Evolutionary conservation across 768 basidiomycete species (phyloP).

Genomic region (Kwoniella dendrophila): DNA sequence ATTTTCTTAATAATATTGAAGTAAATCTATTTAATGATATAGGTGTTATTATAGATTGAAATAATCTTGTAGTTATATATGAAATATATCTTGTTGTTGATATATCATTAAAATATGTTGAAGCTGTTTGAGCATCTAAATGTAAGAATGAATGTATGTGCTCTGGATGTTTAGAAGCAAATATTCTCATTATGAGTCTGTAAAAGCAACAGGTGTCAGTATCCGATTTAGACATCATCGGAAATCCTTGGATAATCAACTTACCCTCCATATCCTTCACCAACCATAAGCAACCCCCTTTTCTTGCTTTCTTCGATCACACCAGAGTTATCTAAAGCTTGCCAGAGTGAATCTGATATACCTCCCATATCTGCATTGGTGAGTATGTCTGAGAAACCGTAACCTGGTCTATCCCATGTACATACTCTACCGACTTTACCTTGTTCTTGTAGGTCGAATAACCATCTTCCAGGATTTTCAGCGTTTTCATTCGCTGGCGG

Average conservation of each 20-base stretch:
- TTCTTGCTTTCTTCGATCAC: conserved; percentile 9
- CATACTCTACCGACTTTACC: conserved; percentile 51
- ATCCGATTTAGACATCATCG: background rate
- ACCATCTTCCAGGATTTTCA: conserved; percentile 51
- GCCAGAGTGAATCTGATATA: conserved; percentile 48
- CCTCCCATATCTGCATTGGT: conserved; percentile 44
- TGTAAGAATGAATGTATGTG: conserved; percentile 50
- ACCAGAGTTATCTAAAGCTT: conserved; percentile 39
- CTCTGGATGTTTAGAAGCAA: conserved; percentile 48
- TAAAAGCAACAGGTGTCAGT: background rate
- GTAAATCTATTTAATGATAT: conserved; percentile 50
- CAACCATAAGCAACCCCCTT: conserved; percentile 42
- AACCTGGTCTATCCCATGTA: conserved; percentile 56
- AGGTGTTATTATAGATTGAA: conserved; percentile 49
- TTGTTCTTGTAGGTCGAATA: conserved; percentile 48
- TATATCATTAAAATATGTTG: conserved; percentile 51
- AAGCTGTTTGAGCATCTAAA: conserved; percentile 53
- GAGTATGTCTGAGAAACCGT: conserved; percentile 53
- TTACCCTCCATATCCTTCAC: conserved; percentile 56
- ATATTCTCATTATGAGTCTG: conserved; percentile 49
- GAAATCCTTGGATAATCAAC: conserved; percentile 9
- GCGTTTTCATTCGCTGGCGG: conserved; percentile 32
- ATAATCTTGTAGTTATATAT: conserved; percentile 44
- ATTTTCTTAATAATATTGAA: conserved; percentile 46
- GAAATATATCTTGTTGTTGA: conserved; percentile 42